Evolutionary conservation across 371 early-diverging fungal genomes (phyloP).

Genomic region (Mucor saturninus): DNA sequence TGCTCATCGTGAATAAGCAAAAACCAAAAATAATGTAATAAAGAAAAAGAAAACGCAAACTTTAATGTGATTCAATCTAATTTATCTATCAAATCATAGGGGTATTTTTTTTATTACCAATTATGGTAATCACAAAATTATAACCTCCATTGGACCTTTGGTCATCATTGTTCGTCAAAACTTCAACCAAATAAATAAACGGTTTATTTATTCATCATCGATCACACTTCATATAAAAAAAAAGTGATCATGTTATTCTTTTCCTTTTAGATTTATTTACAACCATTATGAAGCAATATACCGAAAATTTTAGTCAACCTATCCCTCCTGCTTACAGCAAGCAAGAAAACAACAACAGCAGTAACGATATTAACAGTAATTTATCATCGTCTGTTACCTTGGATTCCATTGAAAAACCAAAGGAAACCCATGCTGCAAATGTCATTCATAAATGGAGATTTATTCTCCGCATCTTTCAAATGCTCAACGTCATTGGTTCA

Average conservation of each 20-base stretch:
- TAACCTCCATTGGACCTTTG: not conserved
- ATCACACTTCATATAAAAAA: too few relatives aligned
- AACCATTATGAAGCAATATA: too few relatives aligned
- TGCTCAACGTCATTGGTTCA: conserved; percentile 28
- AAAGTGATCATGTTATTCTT: too few relatives aligned
- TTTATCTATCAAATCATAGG: conserved; percentile 1
- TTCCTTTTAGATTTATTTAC: too few relatives aligned
- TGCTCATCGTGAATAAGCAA: conserved; percentile 11
- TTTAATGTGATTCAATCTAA: not conserved
- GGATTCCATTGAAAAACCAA: too few relatives aligned
- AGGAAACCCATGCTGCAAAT: too few relatives aligned
- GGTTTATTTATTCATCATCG: not conserved
- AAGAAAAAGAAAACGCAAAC: conserved; percentile 2
- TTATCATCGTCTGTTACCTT: too few relatives aligned
- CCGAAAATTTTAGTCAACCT: too few relatives aligned
- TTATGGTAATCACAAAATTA: too few relatives aligned
- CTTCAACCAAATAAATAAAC: not conserved
- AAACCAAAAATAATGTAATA: conserved; percentile 7
- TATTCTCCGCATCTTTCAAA: conserved; percentile 5
- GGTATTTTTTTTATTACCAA: not conserved
- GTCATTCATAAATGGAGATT: not conserved
- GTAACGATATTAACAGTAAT: too few relatives aligned
- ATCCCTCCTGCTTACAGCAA: too few relatives aligned
- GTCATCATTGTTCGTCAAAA: not conserved
- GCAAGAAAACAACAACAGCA: too few relatives aligned